Evolutionary conservation across 192 early-diverging fungal genomes (phyloP).

Genomic region (Coemansia sp.): DNA sequence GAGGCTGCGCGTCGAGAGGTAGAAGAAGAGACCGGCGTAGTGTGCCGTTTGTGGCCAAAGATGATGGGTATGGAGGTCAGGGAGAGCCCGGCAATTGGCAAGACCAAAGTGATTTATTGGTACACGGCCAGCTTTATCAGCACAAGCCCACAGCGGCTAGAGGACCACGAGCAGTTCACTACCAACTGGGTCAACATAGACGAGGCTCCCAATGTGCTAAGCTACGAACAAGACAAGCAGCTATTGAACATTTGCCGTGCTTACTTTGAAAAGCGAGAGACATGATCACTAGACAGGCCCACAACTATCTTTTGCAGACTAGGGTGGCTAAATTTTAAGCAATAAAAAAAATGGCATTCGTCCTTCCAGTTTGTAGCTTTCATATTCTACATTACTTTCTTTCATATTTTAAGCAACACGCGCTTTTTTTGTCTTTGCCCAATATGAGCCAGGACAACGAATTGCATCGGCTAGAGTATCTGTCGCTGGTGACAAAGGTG

Average conservation of each 20-base stretch:
- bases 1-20: slow-evolving; percentile 40
- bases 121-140: slow-evolving; percentile 34
- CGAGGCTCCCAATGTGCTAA: slow-evolving; percentile 10
- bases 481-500: slow-evolving; percentile 90
- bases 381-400: not conserved
- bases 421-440: not conserved
- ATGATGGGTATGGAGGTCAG: slow-evolving; percentile 35
- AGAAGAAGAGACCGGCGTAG: slow-evolving; percentile 43
- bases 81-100: slow-evolving; percentile 11
- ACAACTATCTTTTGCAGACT: not conserved
- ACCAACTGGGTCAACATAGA: slow-evolving; percentile 28
- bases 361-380: too few relatives aligned
- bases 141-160: slow-evolving; percentile 23
- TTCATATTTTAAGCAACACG: not conserved
- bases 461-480: slow-evolving; percentile 82
- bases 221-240: slow-evolving; percentile 22
- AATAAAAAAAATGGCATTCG: not conserved
- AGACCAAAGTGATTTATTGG: slow-evolving; percentile 50
- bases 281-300: not conserved
- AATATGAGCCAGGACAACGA: slow-evolving; percentile 29
- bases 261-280: not conserved
- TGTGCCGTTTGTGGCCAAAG: slow-evolving; percentile 28
- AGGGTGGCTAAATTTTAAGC: not conserved
- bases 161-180: slow-evolving; percentile 25
- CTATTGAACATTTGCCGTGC: slow-evolving; percentile 20